A percentile compares a stretch with the other conserved stretches of the same genome.
Evolutionary conservation across 768 basidiomycete genomes (phyloP).

Genomic region (Cubamyces lactineus): DNA sequence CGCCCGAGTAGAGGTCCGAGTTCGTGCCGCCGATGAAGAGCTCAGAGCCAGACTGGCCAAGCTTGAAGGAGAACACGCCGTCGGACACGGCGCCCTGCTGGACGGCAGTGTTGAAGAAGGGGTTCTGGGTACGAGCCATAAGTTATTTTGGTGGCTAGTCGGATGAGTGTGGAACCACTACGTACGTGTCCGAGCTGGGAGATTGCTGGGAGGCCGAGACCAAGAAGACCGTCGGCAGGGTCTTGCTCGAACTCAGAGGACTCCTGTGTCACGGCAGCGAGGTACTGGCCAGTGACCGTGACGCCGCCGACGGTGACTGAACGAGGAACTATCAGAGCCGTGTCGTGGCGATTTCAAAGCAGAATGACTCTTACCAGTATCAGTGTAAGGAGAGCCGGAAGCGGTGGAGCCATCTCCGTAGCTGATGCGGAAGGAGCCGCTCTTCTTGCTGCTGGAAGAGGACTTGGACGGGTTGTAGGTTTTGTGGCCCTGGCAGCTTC

Average conservation of each 20-base stretch:
- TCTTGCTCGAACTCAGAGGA: slow-evolving; percentile 10
- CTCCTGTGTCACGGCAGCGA: slow-evolving; percentile 18
- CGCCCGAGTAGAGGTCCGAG: slow-evolving; percentile 36
- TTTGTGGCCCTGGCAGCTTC: neutral
- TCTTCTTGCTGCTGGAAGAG: slow-evolving; percentile 27
- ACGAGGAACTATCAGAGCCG: slow-evolving; percentile 2
- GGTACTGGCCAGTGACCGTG: slow-evolving; percentile 18
- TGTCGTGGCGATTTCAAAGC: neutral
- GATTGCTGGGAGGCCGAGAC: slow-evolving; percentile 25
- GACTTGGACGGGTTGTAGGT: slow-evolving; percentile 34
- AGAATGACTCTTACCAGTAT: slow-evolving; percentile 25
- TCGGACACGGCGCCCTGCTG: slow-evolving; percentile 16
- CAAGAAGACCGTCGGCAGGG: slow-evolving; percentile 27
- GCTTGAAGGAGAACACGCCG: slow-evolving; percentile 33
- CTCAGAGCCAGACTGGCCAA: slow-evolving; percentile 28
- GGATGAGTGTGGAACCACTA: neutral
- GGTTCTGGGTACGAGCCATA: slow-evolving; percentile 1
- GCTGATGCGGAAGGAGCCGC: slow-evolving; percentile 34
- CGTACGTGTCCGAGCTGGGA: slow-evolving; percentile 16
- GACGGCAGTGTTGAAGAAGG: slow-evolving; percentile 28
- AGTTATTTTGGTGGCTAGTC: neutral
- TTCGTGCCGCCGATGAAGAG: slow-evolving; percentile 43
- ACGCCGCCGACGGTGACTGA: slow-evolving; percentile 37
- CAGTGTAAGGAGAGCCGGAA: slow-evolving; percentile 36
- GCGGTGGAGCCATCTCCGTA: slow-evolving; percentile 42